Base-by-base conservation (phyloP, 1,139 yeast genomes). In the Pichia inconspicua region DNA sequence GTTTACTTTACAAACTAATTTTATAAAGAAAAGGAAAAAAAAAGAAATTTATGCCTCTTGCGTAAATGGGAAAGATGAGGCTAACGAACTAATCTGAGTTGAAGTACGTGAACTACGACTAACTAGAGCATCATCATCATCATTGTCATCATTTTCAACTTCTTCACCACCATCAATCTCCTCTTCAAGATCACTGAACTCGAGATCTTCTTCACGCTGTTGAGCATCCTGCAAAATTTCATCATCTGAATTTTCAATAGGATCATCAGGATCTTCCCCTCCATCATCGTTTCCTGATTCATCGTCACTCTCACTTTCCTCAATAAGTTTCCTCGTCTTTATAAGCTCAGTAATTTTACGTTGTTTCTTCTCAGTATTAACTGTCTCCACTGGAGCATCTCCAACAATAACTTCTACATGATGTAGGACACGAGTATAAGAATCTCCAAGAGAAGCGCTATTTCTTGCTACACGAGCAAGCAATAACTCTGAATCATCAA, bases 391-490 rank as follows among this genome's bases (percentile, higher is more conserved):
- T 4, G 34, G 34, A 11, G 44, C 46, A 35, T 28, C 22, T 15
- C 36, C 25, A 10, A 41, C 35, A 7, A 52, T 30, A 3, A 44
- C 15, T 11, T 49, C 51, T 8, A 50, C 48, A 15, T 47, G 44
- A 11, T 28, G 25, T 19, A 55, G 38, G 1, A 54, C 44, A 5
- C 40, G 48, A 2, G 28, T 32, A 28, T 40, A 72, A 25, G 70
- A 46, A 0, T 58, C 56, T 3, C 86, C 86, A 25, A 83, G 61
- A n/a, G 58, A 64, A 1, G 63, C 67, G 25, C 66, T 58, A 60
- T 84, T 84, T 51, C 80, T 63, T 12, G 59, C 56, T 15, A 83
- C 53, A 59, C 90, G 69, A 3, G 64, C 51, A 3, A 60, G 48
- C 0, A 74, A 44, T 6, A 7, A 22, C 11, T 37, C 34, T 12